A percentile compares a stretch with the other conserved stretches of the same genome.
phyloP scores from a whole-genome alignment of 176 grass and related monocot genomes.

The Alloteropsis semialata region DNA sequence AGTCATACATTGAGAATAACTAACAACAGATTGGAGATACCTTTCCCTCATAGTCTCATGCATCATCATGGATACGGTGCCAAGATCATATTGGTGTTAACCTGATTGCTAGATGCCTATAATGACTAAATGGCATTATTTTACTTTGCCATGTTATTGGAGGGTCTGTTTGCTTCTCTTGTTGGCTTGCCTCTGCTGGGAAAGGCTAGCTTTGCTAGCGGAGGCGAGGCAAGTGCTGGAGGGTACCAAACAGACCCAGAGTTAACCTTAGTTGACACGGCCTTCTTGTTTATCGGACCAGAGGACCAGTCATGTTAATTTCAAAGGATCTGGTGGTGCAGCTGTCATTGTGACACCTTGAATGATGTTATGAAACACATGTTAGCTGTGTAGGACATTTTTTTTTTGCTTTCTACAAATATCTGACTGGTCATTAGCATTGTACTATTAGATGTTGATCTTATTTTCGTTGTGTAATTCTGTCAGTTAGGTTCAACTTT shows the following conservation, averaged over 20 bases:
- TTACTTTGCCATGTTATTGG: background rate
- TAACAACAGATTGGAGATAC: background rate
- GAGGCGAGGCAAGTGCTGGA: too few relatives aligned
- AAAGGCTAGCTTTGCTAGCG: too few relatives aligned
- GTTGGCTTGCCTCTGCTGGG: too few relatives aligned
- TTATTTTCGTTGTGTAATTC: background rate
- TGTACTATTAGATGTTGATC: background rate
- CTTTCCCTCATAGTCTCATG: background rate
- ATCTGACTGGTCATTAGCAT: background rate
- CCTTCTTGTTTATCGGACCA: background rate
- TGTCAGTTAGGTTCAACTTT: background rate
- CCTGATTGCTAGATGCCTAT: background rate
- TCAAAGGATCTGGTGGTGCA: background rate
- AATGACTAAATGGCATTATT: too few relatives aligned
- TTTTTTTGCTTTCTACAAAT: background rate
- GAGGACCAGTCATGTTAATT: too few relatives aligned
- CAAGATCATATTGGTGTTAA: background rate
- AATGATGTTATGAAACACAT: background rate
- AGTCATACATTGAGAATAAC: background rate
- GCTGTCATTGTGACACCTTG: background rate
- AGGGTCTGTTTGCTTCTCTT: too few relatives aligned
- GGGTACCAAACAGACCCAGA: too few relatives aligned
- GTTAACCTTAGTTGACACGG: background rate
- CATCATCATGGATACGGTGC: background rate
- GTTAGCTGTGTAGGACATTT: background rate